These are phyloP conservation scores for Aspergillus cristatus DNA, from an alignment of 495 filamentous ascomycete species.

Conservation along the genomic window DNA sequence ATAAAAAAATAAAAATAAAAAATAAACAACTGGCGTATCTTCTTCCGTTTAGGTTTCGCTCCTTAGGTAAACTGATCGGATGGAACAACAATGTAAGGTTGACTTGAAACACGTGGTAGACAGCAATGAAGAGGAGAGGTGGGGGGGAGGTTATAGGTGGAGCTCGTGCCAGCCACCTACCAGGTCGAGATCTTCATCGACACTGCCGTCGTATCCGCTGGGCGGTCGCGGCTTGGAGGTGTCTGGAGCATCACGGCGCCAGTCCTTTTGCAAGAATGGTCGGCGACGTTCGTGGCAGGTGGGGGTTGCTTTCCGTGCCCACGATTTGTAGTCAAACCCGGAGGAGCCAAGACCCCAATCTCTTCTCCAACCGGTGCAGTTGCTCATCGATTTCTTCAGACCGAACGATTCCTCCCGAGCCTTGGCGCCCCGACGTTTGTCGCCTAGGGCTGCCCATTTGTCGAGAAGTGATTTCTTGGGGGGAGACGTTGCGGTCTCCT, in stretches of 20 bases:
- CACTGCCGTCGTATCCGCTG: conserved; percentile 40
- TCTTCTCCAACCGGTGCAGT: conserved; percentile 34
- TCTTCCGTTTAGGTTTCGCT: no score
- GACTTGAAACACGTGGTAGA: not conserved
- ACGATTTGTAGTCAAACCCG: conserved; percentile 39
- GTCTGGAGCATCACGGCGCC: conserved; percentile 49
- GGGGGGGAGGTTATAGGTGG: conserved; percentile 27
- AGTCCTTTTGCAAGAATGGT: conserved; percentile 45
- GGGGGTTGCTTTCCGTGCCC: conserved; percentile 42
- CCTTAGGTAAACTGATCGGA: no score
- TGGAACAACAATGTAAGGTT: not conserved
- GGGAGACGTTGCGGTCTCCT: conserved; percentile 41
- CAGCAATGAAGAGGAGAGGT: not conserved
- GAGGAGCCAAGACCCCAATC: conserved; percentile 48
- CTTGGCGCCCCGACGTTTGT: conserved; percentile 62
- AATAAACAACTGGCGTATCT: no score
- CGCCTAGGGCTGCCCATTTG: conserved; percentile 81
- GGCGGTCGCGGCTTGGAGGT: conserved; percentile 20
- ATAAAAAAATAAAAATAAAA: no score
- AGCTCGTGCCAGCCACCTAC: conserved; percentile 79
- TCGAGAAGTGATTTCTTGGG: conserved; percentile 53
- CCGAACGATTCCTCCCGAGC: conserved; percentile 32
- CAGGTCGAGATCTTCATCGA: conserved; percentile 74
- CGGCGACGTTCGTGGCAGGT: conserved; percentile 29
- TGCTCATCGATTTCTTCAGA: conserved; percentile 30